phyloP scores from a whole-genome alignment of 2,329 filamentous ascomycete genomes.

The Colletotrichum sp. region DNA sequence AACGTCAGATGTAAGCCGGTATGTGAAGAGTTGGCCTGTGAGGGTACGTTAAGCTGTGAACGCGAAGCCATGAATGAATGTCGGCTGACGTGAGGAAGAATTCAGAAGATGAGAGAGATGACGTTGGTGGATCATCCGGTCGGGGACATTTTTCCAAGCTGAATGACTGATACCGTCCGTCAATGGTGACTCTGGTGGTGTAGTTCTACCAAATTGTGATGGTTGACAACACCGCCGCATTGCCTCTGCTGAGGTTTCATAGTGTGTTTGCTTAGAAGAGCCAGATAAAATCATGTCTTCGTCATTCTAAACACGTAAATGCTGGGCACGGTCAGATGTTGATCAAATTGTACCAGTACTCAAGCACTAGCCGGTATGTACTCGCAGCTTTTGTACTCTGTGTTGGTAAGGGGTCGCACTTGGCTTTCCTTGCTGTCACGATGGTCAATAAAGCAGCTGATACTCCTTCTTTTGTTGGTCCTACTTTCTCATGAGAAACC shows the following conservation, averaged over 20 bases:
- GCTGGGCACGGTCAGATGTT: background rate
- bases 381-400: background rate
- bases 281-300: background rate
- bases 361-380: background rate
- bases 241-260: background rate
- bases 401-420: background rate
- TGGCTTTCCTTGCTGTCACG: background rate
- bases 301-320: background rate
- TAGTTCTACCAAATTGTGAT: background rate
- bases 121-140: background rate
- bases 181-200: background rate
- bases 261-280: background rate
- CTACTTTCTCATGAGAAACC: background rate
- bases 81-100: background rate
- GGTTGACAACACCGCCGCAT: background rate
- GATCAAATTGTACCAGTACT: background rate
- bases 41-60: background rate
- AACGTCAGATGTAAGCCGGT: background rate
- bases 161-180: background rate
- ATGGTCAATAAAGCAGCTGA: background rate
- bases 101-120: accelerated
- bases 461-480: background rate
- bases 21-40: background rate
- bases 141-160: background rate
- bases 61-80: background rate